Conservation (phyloP, 192 early-diverging fungal species). For the Backusella sp. region DNA sequence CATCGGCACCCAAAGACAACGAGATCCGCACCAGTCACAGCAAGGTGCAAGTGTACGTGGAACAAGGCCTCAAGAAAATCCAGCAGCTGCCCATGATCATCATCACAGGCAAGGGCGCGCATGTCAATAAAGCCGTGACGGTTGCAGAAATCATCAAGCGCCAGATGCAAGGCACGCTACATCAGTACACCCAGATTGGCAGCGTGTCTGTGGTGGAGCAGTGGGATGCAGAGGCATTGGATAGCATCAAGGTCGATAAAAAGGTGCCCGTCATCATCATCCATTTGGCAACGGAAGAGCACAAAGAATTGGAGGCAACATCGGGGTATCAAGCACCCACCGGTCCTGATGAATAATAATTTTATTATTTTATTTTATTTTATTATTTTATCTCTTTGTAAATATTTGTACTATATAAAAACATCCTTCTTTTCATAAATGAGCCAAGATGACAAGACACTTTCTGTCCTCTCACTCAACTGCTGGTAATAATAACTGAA, state of each 20-base stretch:
- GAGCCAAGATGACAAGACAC: not conserved
- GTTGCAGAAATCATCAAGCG: conserved; percentile 69
- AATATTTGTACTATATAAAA: not conserved
- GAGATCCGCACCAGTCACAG: conserved; percentile 25
- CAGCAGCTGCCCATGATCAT: conserved; percentile 11
- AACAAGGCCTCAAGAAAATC: conserved; percentile 18
- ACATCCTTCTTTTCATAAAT: not conserved
- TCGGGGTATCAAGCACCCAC: conserved; percentile 30
- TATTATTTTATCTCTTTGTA: not conserved
- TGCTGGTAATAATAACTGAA: conserved; percentile 43
- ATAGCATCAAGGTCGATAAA: conserved; percentile 15
- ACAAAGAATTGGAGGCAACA: conserved; percentile 6
- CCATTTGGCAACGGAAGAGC: conserved; percentile 10
- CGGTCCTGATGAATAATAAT: conserved; percentile 21
- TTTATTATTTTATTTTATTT: no score
- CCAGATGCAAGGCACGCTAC: conserved; percentile 44
- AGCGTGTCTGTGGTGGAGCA: conserved; percentile 22
- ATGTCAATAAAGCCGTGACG: conserved; percentile 62
- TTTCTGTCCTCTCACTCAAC: conserved; percentile 47
- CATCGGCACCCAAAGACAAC: conserved; percentile 22
- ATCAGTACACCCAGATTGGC: conserved; percentile 57
- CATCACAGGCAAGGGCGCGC: conserved; percentile 39
- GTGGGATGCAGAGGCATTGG: conserved; percentile 34
- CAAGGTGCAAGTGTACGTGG: conserved; percentile 24
- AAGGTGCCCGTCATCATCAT: conserved; percentile 27